Conservation (phyloP, 202 grass and related monocot genomes). For the Carex sylvatica region DNA sequence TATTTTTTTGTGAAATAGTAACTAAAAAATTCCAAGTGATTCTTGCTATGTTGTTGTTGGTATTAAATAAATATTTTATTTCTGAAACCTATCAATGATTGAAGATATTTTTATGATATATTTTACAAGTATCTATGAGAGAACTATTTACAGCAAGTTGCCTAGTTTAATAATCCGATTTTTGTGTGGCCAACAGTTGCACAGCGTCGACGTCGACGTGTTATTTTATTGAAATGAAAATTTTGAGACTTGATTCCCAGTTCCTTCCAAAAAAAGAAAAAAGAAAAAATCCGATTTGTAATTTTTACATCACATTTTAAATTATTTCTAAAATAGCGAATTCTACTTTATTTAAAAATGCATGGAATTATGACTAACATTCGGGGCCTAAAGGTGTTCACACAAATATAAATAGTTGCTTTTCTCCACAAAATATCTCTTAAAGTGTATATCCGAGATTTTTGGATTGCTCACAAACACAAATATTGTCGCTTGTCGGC, state of each 20-base stretch:
- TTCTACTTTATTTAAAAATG: not conserved
- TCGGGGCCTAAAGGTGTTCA: not conserved
- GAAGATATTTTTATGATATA: not conserved
- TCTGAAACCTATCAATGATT: not conserved
- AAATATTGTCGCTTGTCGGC: not conserved
- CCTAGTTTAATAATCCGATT: too few species aligned
- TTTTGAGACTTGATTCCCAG: too few species aligned
- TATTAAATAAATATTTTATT: not conserved
- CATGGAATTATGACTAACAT: not conserved
- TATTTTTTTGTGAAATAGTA: too few species aligned
- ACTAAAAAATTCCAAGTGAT: not conserved
- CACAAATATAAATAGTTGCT: not conserved
- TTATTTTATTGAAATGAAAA: too few species aligned
- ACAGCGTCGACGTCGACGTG: too few species aligned
- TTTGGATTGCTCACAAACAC: not conserved
- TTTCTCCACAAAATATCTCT: not conserved
- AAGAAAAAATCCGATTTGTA: too few species aligned
- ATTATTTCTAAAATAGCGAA: too few species aligned
- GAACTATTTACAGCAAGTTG: too few species aligned
- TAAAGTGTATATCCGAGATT: constrained; percentile 1
- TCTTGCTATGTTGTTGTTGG: not conserved
- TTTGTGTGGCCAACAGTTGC: too few species aligned
- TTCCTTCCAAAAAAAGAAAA: too few species aligned
- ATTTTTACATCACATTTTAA: not conserved
- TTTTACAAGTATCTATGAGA: not conserved